Base-by-base conservation (phyloP, 495 filamentous ascomycete genomes). In the Corynascus novoguineensis region DNA sequence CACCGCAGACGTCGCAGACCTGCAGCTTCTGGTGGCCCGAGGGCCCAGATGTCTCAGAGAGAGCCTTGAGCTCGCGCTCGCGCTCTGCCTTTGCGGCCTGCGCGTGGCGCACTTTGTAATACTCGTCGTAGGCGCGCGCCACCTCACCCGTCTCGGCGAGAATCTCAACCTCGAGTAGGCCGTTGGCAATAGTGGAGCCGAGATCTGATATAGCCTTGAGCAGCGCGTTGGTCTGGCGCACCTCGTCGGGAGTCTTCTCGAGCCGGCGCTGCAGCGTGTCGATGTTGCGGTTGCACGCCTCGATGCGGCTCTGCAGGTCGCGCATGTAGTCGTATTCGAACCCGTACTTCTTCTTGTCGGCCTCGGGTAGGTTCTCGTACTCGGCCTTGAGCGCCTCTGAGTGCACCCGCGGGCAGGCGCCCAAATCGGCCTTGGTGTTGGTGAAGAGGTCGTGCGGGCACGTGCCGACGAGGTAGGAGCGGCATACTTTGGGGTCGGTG, bases 371-470 rank as follows among this genome's bases (percentile, higher is more conserved):
- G 1, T 68, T 71, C 60, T 93, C 87, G 73, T 95, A 97, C 67
- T 97, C 90, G 35, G 81, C 76, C 69, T 95, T 96, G 53, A 96
- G 80, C 25, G 84, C 81, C 69, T 96, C 92, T 54, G 83, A 88
- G 73, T 99, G 93, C 40, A 92, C 83, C 72, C 93, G 93, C 32
- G 90, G 83, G 65, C 93, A 99, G 0, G 84, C 84, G 19, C 93
- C 93, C 29, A 97, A 81, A 70, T 99, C 93, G 81, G 96, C 90
- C 74, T 96, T 97, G 38, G 93, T 99, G 76, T 99, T 99, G 59
- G 92, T 97, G 82, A 99, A 99, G 68, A 97, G 91, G 75, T 99
- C 93, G 77, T 97, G 92, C 5, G 93, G 93, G 70, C 93, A 99
- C 38, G 88, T 95, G 61, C 93, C 93, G 59, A 83, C 90, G 50